Evolutionary conservation across 495 filamentous ascomycete genomes (phyloP).

Genomic region (Penicillium silybi): DNA sequence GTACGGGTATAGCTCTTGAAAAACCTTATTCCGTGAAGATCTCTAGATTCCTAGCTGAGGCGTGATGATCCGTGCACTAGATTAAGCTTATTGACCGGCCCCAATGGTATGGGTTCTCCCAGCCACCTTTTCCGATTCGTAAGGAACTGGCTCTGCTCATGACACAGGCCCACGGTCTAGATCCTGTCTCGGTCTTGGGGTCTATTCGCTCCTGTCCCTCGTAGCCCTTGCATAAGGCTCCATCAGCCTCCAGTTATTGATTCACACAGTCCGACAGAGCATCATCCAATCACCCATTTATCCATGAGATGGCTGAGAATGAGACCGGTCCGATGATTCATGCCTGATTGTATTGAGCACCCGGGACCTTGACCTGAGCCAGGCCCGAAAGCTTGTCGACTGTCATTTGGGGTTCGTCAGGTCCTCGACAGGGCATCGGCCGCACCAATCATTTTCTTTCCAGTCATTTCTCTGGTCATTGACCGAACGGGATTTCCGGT

Average conservation of each 20-base stretch:
- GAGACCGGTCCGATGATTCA: background rate
- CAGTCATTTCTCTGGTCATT: background rate
- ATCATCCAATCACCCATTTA: background rate
- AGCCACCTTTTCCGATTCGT: background rate
- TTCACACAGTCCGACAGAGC: background rate
- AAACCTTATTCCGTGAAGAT: constrained; percentile 2
- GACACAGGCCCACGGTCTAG: background rate
- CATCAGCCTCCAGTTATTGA: background rate
- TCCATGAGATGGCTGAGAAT: background rate
- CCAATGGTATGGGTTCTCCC: background rate
- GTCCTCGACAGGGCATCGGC: background rate
- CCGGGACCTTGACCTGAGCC: background rate
- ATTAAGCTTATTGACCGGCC: constrained; percentile 9
- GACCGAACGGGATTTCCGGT: background rate
- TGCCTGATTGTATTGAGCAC: background rate
- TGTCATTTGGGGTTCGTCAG: background rate
- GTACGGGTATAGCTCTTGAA: background rate
- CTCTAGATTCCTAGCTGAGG: background rate
- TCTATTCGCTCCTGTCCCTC: background rate
- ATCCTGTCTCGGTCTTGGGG: background rate
- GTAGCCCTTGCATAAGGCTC: background rate
- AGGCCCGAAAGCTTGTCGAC: background rate
- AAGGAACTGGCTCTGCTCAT: background rate
- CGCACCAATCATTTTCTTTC: background rate
- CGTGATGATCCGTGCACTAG: constrained; percentile 9